Evolutionary conservation across 108 stramenopile species (phyloP), one percentile per base, ranked within the genome.

Genomic region (Pseudonitzschia delicatissima): DNA sequence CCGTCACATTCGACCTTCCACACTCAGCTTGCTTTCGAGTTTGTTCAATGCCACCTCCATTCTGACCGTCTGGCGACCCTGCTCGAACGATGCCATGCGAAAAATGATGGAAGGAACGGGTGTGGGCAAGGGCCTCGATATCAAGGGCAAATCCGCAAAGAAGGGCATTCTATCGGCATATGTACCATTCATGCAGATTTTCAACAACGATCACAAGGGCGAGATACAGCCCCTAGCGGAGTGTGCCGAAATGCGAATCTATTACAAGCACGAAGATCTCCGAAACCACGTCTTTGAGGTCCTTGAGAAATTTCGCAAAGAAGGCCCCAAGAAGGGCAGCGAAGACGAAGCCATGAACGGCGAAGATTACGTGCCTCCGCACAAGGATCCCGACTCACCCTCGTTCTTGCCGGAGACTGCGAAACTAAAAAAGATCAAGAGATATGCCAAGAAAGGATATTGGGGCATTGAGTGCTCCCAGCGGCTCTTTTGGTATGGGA

Each of bases 11-110:
- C 23, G 81, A 76, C 64, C 82, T 74, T 81, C 84, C 20, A 82
- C 82, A 27, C n/a, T 82, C 4, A 79, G 80, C 50, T 79, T 85
- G 44, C 68, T 82, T 28, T 75, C 77, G 21, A 77, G 84, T 37
- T 35, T 44, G 23, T 47, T 65, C 33, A 31, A 77, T 45, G 39
- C 39, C 2, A 79, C 83, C 2, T 68, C 61, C 27, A 81, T 82
- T 20, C 82, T 90, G 57, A 82, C 84, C 3, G 88, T 90, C 39
- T 90, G 88, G 88, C 67, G 88, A 48, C 88, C 88, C 11, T 86
- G 85, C 3, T 71, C 68, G 20, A 57, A 61, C 47, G 85, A 86
- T 71, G 81, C 88, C 26, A 86, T 90, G 59, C 63, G 82, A 35
- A 82, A 83, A 62, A 86, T 90, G 88, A 86, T 90, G 83, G 66